A percentile compares a stretch with the other conserved stretches of the same genome.
phyloP scores from a whole-genome alignment of 768 basidiomycete genomes.

The Termitomyces titanicus region DNA sequence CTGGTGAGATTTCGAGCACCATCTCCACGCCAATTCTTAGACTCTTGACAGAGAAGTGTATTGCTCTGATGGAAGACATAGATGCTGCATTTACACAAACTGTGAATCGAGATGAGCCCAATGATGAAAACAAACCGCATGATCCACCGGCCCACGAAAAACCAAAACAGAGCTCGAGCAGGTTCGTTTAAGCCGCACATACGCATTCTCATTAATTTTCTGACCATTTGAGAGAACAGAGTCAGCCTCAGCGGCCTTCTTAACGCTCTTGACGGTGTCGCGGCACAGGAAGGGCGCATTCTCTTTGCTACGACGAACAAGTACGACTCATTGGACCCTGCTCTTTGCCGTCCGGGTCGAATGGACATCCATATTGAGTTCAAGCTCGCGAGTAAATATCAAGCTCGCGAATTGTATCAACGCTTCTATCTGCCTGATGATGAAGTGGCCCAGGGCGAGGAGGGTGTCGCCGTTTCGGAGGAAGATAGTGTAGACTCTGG shows the following conservation, averaged over 20 bases:
- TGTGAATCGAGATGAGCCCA: slow-evolving; percentile 34
- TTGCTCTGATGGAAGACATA: slow-evolving; percentile 82
- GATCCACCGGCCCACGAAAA: background rate
- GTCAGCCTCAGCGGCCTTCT: slow-evolving; percentile 72
- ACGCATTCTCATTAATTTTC: background rate
- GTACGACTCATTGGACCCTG: slow-evolving; percentile 65
- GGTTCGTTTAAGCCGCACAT: background rate
- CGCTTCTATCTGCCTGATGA: slow-evolving; percentile 61
- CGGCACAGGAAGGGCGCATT: slow-evolving; percentile 79
- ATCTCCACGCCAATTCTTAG: background rate
- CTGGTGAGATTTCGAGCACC: slow-evolving; percentile 31
- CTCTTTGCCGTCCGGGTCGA: slow-evolving; percentile 72
- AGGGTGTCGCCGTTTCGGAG: slow-evolving; percentile 12
- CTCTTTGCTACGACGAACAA: slow-evolving; percentile 80
- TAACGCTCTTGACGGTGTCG: slow-evolving; percentile 77
- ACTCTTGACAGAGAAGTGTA: slow-evolving; percentile 44
- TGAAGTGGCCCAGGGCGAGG: slow-evolving; percentile 21
- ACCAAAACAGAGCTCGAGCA: slow-evolving; percentile 12
- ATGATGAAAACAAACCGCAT: background rate
- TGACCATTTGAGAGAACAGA: slow-evolving; percentile 18
- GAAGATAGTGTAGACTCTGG: slow-evolving; percentile 13
- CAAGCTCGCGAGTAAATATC: slow-evolving; percentile 66
- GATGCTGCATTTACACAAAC: slow-evolving; percentile 65
- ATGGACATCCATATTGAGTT: slow-evolving; percentile 82
- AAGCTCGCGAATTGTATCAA: slow-evolving; percentile 61